Evolutionary conservation across 768 basidiomycete genomes (phyloP).

Genomic region (Trametes cingulata): DNA sequence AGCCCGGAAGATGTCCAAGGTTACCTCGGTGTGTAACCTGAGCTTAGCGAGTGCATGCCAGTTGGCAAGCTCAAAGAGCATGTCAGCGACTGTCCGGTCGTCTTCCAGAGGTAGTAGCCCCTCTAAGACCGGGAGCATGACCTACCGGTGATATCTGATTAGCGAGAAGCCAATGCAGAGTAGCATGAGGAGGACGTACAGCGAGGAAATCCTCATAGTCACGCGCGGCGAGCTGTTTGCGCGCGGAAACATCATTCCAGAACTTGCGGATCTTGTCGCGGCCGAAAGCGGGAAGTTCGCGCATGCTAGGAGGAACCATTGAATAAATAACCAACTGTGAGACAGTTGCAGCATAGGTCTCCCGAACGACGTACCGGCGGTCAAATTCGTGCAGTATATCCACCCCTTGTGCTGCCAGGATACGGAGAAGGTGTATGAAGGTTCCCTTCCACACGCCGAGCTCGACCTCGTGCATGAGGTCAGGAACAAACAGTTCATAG

Average conservation of each 20-base stretch:
- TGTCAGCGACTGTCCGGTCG: slow-evolving; percentile 29
- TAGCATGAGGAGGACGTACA: slow-evolving; percentile 37
- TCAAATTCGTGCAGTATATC: slow-evolving; percentile 12
- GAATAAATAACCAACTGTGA: too few species aligned
- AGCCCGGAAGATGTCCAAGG: slow-evolving; percentile 27
- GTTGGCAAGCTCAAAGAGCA: slow-evolving; percentile 36
- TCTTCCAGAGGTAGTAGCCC: slow-evolving; percentile 26
- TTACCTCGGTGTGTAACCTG: slow-evolving; percentile 38
- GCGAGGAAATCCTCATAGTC: slow-evolving; percentile 34
- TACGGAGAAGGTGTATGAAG: slow-evolving; percentile 30
- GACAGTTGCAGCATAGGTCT: too few species aligned
- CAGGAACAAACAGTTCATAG: slow-evolving; percentile 29
- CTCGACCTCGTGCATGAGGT: slow-evolving; percentile 40
- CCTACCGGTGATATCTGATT: too few species aligned
- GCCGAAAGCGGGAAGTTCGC: slow-evolving; percentile 27
- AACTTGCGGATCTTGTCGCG: slow-evolving; percentile 28
- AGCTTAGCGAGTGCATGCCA: slow-evolving; percentile 47
- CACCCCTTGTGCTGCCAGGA: slow-evolving; percentile 13
- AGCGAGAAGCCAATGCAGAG: too few species aligned
- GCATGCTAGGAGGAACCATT: slow-evolving; percentile 9
- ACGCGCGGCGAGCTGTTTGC: slow-evolving; percentile 31
- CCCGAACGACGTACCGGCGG: slow-evolving; percentile 3
- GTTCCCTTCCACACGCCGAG: slow-evolving; percentile 35
- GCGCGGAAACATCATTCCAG: slow-evolving; percentile 23
- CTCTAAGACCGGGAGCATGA: slow-evolving; percentile 40